Evolutionary conservation across 352 stramenopile genomes (phyloP).

Genomic region (Pythium scleroteichum): DNA sequence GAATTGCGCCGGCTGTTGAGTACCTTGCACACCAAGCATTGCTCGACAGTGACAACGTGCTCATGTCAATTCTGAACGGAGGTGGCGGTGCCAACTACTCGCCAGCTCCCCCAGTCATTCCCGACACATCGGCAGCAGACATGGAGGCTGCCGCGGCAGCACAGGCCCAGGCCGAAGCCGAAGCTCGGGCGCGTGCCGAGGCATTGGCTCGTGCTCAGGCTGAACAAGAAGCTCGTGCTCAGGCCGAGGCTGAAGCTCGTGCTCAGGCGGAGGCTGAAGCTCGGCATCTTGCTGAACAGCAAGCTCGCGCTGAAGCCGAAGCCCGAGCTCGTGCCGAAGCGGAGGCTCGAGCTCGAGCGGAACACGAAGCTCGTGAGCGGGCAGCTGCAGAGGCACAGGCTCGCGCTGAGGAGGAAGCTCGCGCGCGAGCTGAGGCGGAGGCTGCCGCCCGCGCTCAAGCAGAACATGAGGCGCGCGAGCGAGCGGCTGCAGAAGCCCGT

Average conservation of each 20-base stretch:
- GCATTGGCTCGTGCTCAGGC: constrained; percentile 33
- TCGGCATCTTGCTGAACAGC: constrained; percentile 19
- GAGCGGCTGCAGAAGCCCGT: constrained; percentile 22
- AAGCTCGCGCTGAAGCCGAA: constrained; percentile 31
- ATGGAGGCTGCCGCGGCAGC: constrained; percentile 35
- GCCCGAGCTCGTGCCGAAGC: constrained; percentile 23
- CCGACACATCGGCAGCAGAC: constrained; percentile 26
- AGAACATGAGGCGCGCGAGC: constrained; percentile 26
- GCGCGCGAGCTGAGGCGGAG: constrained; percentile 26
- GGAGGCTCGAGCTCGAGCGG: constrained; percentile 25
- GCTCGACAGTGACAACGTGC: constrained; percentile 62
- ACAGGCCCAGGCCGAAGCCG: constrained; percentile 33
- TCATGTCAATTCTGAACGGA: constrained; percentile 45
- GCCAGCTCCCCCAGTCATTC: neutral
- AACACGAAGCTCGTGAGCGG: constrained; percentile 27
- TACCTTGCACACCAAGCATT: constrained; percentile 80
- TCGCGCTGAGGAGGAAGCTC: constrained; percentile 27
- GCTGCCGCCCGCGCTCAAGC: constrained; percentile 23
- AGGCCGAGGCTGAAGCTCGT: constrained; percentile 7
- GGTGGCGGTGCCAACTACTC: constrained; percentile 6
- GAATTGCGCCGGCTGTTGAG: constrained; percentile 43
- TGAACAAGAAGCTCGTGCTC: constrained; percentile 27
- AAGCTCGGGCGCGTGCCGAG: too few relatives aligned
- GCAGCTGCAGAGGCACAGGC: constrained; percentile 32
- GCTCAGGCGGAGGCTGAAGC: constrained; percentile 18